Evolutionary conservation across 192 early-diverging fungal genomes (phyloP), one percentile per base, ranked within the genome.

Genomic region (Coemansia sp.): DNA sequence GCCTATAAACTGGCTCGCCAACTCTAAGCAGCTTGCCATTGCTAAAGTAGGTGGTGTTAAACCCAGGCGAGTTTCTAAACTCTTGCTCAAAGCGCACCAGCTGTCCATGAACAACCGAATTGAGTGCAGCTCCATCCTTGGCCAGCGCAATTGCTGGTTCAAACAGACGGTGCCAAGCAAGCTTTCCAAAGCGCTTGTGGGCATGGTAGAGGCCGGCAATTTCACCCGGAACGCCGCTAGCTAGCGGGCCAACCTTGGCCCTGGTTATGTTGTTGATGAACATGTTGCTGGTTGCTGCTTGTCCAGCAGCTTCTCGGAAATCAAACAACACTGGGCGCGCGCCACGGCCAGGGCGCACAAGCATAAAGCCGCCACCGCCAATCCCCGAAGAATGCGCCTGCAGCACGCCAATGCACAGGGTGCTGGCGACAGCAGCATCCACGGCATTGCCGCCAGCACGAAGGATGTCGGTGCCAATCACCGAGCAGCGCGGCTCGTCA

Each of bases 301-400:
- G 64, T 7, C 91, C 92, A 9, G 95, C 95, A 1, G 76, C 71
- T 64, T 98, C 95, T 18, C 95, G 76, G 52, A 96, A 98, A 62
- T 98, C 91, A 37, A 98, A 82, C 14, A 87, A 80, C 38, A 86
- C 84, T 1, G 78, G 65, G 0, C 54, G 62, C 21, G 71, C 66
- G 0, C 82, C 83, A 48, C 83, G 83, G 4, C 78, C 60, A 3
- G 77, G 61, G 28, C 90, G 83, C 9, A 94, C 80, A 7, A 92
- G 77, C 89, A 94, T 91, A 64, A 98, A 96, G 6, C 95, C 95
- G 23, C 95, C 95, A 9, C 95, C 93, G 37, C 95, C 93, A 47
- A 98, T 91, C 28, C 95, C 95, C 15, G 86, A 85, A 12, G 89
- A 87, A 72, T 92, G 93, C 40, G 81, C 86, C 62, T 96, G 89